A percentile compares a stretch with the other conserved stretches of the same genome.
These are phyloP conservation scores for Pseudomonodictys pantanalensis DNA, from an alignment of 495 filamentous ascomycete genomes.

Conservation along the genomic window DNA sequence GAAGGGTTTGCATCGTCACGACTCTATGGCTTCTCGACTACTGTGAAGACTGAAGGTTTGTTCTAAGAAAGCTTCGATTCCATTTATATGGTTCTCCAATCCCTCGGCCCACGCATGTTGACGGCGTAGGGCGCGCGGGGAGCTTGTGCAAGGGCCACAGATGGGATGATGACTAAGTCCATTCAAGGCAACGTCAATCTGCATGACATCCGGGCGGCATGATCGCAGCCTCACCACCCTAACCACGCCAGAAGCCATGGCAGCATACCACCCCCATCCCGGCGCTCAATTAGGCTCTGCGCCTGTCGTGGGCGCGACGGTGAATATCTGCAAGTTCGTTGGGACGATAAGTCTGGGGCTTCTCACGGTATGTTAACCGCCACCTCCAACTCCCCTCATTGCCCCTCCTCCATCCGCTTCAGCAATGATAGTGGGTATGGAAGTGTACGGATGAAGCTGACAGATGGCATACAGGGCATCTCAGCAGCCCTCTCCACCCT, in stretches of 20 bases:
- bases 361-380: slow-evolving; percentile 61
- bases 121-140: too few relatives aligned
- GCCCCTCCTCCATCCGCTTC: background rate
- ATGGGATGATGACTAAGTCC: too few relatives aligned
- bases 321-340: slow-evolving; percentile 79
- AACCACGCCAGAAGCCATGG: background rate
- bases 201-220: too few relatives aligned
- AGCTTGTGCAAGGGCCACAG: slow-evolving; percentile 15
- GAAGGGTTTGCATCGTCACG: too few relatives aligned
- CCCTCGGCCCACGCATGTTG: too few relatives aligned
- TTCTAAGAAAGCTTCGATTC: too few relatives aligned
- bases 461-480: slow-evolving; percentile 60
- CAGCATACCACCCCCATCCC: background rate
- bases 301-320: slow-evolving; percentile 62
- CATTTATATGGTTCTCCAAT: too few relatives aligned
- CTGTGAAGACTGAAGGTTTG: too few relatives aligned
- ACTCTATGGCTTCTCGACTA: background rate
- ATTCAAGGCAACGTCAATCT: slow-evolving; percentile 16
- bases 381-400: slow-evolving; percentile 9
- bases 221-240: background rate
- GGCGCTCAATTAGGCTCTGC: background rate
- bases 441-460: slow-evolving; percentile 9
- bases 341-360: slow-evolving; percentile 84
- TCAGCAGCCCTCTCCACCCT: slow-evolving; percentile 74
- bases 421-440: background rate